Base-by-base conservation (phyloP, 2,329 filamentous ascomycete species). In the Ophioceras dolichostomum region DNA sequence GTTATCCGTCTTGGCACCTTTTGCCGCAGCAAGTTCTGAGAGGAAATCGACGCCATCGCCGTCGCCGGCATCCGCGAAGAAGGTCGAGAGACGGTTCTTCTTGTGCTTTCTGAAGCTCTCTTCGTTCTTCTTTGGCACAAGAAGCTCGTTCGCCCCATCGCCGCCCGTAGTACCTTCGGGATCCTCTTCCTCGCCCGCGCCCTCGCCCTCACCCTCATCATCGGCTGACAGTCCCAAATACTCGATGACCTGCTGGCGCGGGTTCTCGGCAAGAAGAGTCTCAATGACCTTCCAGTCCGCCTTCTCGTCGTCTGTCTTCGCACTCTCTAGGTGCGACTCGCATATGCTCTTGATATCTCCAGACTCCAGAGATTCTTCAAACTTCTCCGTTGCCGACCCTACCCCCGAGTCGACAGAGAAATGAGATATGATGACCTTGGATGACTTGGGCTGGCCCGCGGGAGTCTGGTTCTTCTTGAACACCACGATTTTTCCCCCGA, bases 201-300 rank as follows among this genome's bases (percentile, higher is more conserved):
- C 46, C 16, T 53, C 53, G 26, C 49, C 35, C 7, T 55, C 52
- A 39, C 75, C 70, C 7, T 57, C 48, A 3, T 64, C 54, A 18
- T 71, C 65, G n/a, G 67, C 64, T 21, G 75, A 67, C 58, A 96
- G 89, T n/a, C 89, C 91, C 14, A 98, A 73, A 54, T 93, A 88
- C 47, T 93, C 82, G 17, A 91, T 73, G 40, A 98, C 79, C 54
- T 84, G 79, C 55, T 82, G 81, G 30, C 88, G 77, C n/a, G 87
- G 83, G 51, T 89, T 88, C 21, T 83, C 78, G 4, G 84, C 80
- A 34, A 89, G 81, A 42, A 98, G 61, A 2, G 87, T 91, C 57
- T 91, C 79, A 56, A 98, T 85, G 27, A 96, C 86, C 46, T 83
- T 82, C 91, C 91, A 98, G 58, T 96, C 89, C 4, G 84, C 83